phyloP scores from a whole-genome alignment of 2,329 filamentous ascomycete species.

The Rhinocladiella similis region DNA sequence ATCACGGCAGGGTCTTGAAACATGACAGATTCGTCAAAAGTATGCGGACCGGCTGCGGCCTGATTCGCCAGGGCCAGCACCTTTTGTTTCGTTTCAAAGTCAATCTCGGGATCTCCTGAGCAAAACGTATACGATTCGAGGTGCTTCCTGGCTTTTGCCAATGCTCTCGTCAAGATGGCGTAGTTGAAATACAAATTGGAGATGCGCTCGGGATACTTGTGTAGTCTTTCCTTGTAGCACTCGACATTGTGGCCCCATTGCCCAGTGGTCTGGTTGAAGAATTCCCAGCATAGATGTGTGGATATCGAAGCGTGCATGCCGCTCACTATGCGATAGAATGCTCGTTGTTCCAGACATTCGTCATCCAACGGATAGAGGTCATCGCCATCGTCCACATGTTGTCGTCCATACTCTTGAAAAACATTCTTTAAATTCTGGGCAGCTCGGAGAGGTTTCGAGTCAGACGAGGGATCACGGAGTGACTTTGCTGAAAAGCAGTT shows the following conservation, averaged over 20 bases:
- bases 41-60: slow-evolving; percentile 67
- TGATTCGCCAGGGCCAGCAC: slow-evolving; percentile 72
- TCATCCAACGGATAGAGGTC: slow-evolving; percentile 71
- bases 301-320: slow-evolving; percentile 99
- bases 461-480: slow-evolving; percentile 29
- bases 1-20: slow-evolving; percentile 69
- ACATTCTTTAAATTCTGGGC: slow-evolving; percentile 62
- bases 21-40: slow-evolving; percentile 95
- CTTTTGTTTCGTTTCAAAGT: slow-evolving; percentile 75
- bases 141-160: slow-evolving; percentile 84
- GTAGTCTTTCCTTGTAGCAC: slow-evolving; percentile 86
- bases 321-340: slow-evolving; percentile 92
- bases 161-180: slow-evolving; percentile 85
- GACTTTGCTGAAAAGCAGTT: slow-evolving; percentile 77
- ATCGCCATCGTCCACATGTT: slow-evolving; percentile 57
- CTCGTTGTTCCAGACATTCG: slow-evolving; percentile 96
- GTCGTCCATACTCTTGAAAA: slow-evolving; percentile 51
- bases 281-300: slow-evolving; percentile 93
- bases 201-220: slow-evolving; percentile 82
- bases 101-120: slow-evolving; percentile 77
- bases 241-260: slow-evolving; percentile 86
- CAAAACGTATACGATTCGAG: slow-evolving; percentile 88
- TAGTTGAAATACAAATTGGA: slow-evolving; percentile 99
- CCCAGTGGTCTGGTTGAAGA: slow-evolving; percentile 91
- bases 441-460: slow-evolving; percentile 44